Evolutionary conservation across 2,329 filamentous ascomycete species (phyloP), one percentile per base, ranked within the genome.

Genomic region (Calycina marina): DNA sequence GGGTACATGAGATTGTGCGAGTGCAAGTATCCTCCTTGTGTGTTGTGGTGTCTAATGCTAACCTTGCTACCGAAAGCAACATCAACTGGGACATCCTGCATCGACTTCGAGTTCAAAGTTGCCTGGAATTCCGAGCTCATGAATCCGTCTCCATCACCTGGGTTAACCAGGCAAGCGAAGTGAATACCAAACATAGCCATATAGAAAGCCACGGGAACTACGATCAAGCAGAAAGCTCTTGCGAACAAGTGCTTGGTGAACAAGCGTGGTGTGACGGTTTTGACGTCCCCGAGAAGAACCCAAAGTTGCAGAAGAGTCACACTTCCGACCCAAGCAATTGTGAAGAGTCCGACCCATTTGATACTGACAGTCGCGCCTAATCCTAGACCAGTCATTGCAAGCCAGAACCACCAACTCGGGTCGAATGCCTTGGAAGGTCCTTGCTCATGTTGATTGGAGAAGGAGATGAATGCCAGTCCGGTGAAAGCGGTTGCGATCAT

Each of bases 41-140:
- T 98, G 59, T 96, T 96, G 60, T 85, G 79, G 56, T 98, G 90
- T 46, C 90, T 81, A 47, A 98, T 69, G 42, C 67, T 76, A 49
- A 98, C 69, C 42, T 81, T 73, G 54, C 85, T 93, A 38, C 90
- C 90, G 49, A 90, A 78, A 16, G 80, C 77, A 37, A 98, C 79
- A 58, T 98, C 86, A 17, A 82, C 90, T 2, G 90, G 79, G 4
- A 93, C 85, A 56, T 93, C 85, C 53, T 84, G 77, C 90, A 98
- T 98, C 32, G 72, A 77, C 65, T 96, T 98, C 50, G 76, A 86
- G 62, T 96, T 98, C 44, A 98, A 66, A 2, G 90, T 96, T 18
- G 90, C 81, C 61, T 98, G 90, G 65, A 98, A 98, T 54, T 98
- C 90, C 34, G 88, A 93, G 53, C 86, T 94, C 90, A 98, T 98